Conservation (phyloP, 768 basidiomycete species). For the Suillus tomentosus region DNA sequence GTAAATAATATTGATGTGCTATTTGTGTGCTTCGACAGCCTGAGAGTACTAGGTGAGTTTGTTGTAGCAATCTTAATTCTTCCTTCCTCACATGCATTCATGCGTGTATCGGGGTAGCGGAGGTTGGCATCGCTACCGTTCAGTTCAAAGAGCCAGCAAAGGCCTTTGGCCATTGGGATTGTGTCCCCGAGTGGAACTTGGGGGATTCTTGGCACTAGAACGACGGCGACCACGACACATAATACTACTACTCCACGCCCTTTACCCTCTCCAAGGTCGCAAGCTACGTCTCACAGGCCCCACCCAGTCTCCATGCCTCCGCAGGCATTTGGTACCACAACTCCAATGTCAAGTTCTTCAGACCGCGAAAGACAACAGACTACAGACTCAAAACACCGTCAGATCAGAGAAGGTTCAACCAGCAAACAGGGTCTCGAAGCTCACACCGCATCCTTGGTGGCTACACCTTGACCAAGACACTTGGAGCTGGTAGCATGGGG, state of each 20-base stretch:
- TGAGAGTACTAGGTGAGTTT: slow-evolving; percentile 12
- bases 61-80: background rate
- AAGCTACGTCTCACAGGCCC: slow-evolving; percentile 39
- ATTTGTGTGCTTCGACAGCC: slow-evolving; percentile 6
- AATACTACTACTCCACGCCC: slow-evolving; percentile 37
- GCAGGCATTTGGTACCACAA: slow-evolving; percentile 45
- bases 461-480: slow-evolving; percentile 94
- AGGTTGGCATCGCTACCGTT: slow-evolving; percentile 7
- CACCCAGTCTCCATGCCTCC: slow-evolving; percentile 79
- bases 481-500: slow-evolving; percentile 98
- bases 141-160: background rate
- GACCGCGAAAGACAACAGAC: slow-evolving; percentile 34
- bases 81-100: background rate
- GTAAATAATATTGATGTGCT: background rate
- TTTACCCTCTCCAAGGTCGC: slow-evolving; percentile 28
- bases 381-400: slow-evolving; percentile 31
- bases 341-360: slow-evolving; percentile 30
- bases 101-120: background rate
- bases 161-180: background rate
- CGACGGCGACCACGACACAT: slow-evolving; percentile 23
- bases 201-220: slow-evolving; percentile 1
- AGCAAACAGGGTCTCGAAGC: slow-evolving; percentile 37
- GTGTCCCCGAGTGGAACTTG: background rate
- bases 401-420: slow-evolving; percentile 34
- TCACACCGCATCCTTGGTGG: slow-evolving; percentile 76